phyloP scores from a whole-genome alignment of 306 rosid genomes.

The Prunus padus region DNA sequence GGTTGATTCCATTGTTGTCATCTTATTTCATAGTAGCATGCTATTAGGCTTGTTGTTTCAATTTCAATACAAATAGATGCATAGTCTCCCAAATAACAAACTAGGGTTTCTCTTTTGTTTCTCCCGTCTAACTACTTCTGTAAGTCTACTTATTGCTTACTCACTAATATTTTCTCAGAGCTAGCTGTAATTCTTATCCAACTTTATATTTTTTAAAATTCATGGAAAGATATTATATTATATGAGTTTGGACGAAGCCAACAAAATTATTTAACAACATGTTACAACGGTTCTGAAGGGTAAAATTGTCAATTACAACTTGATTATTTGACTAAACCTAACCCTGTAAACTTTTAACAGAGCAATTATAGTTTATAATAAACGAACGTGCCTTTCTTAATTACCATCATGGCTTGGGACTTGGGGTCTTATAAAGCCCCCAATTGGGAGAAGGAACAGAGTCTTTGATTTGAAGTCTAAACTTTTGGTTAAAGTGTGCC shows the following conservation, averaged over 20 bases:
- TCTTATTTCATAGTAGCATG: too few relatives aligned
- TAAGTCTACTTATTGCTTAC: slow-evolving; percentile 15
- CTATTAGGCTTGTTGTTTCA: too few relatives aligned
- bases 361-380: slow-evolving; percentile 13
- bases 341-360: neutral
- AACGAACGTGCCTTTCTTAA: slow-evolving; percentile 32
- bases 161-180: neutral
- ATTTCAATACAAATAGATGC: too few relatives aligned
- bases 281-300: slow-evolving; percentile 31
- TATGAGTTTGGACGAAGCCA: slow-evolving; percentile 11
- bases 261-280: neutral
- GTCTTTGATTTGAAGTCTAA: slow-evolving; percentile 55
- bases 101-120: neutral
- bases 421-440: slow-evolving; percentile 29
- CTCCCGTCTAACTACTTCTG: neutral
- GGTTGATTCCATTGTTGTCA: too few relatives aligned
- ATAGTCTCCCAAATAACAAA: neutral
- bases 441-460: slow-evolving; percentile 27
- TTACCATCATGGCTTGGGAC: slow-evolving; percentile 34
- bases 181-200: neutral
- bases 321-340: slow-evolving; percentile 8
- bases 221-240: neutral
- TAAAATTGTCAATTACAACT: slow-evolving; percentile 12
- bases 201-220: neutral
- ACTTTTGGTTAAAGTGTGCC: slow-evolving; percentile 34